Evolutionary conservation across 2,329 filamentous ascomycete species (phyloP).

Genomic region (Cladosporium austrohemisphaericum): DNA sequence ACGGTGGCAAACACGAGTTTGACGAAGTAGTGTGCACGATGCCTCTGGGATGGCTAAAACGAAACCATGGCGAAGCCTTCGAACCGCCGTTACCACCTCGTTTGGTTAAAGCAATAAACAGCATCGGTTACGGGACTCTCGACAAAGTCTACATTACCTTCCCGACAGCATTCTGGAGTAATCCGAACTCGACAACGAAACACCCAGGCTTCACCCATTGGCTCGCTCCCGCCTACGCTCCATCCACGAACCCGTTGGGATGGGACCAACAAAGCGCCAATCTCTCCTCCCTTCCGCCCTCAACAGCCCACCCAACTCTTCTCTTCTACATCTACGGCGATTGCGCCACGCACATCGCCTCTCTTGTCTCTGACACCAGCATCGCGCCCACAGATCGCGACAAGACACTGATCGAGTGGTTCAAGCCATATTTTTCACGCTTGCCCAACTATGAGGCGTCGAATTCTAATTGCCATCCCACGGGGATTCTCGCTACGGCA

Average conservation of each 20-base stretch:
- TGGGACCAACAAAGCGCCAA: constrained; percentile 68
- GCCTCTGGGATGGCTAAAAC: constrained; percentile 66
- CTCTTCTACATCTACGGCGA: constrained; percentile 77
- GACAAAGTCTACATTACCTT: constrained; percentile 69
- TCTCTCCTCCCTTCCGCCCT: constrained; percentile 60
- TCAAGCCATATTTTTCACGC: constrained; percentile 72
- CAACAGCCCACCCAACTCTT: constrained; percentile 69
- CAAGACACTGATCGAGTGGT: constrained; percentile 60
- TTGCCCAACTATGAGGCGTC: constrained; percentile 63
- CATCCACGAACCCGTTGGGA: constrained; percentile 55
- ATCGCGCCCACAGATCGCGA: constrained; percentile 48
- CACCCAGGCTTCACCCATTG: constrained; percentile 71
- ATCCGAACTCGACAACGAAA: constrained; percentile 19
- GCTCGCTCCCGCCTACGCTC: constrained; percentile 65
- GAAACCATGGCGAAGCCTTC: constrained; percentile 53
- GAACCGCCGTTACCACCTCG: constrained; percentile 56
- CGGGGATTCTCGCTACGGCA: constrained; percentile 63
- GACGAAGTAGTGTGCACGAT: constrained; percentile 66
- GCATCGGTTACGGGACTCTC: constrained; percentile 65
- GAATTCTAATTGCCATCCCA: constrained; percentile 58
- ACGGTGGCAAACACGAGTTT: constrained; percentile 50
- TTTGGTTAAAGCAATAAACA: constrained; percentile 58
- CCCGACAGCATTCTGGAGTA: constrained; percentile 68
- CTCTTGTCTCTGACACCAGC: constrained; percentile 22
- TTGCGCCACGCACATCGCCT: constrained; percentile 54